Base-by-base conservation (phyloP, 2,329 filamentous ascomycete genomes). In the Alternaria gaisen region DNA sequence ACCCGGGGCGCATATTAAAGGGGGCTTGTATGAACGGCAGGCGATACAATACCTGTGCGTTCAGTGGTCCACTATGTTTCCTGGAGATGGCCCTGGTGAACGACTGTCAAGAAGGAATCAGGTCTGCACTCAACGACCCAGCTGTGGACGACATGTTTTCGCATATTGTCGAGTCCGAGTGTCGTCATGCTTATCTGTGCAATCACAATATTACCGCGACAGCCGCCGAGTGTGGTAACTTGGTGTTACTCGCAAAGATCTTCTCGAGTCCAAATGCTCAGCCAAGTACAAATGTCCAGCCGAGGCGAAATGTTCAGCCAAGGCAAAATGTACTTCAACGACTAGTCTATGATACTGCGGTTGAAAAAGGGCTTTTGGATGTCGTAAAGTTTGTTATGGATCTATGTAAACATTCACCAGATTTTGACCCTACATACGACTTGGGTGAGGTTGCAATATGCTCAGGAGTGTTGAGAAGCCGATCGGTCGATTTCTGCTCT, bases 391-490 rank as follows among this genome's bases (percentile, higher is more conserved):
- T 48, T 18, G 11, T 48, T 18, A 48, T 48, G 28, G 44, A 48
- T 18, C 28, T 4, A 4, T 28, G 28, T 48, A 22, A 14, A 28
- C 28, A 48, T 28, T 48, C 14, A n/a, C 4, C 44, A 16, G n/a
- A 48, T 18, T 18, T 40, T 7, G 9, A 3, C 7, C 16, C 16
- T n/a, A 38, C 5, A n/a, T 14, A 18, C 44, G 11, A 12, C n/a
- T 32, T 5, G 44, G 0, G 1, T 20, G 10, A 47, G 28, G 1
- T 11, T 47, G 8, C 6, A 48, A 9, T 58, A 18, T 3, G 28
- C 16, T 30, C 16, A 14, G 56, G 56, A 1, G 22, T 53, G 6
- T 32, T 53, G 22, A 53, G 28, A n/a, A 53, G 56, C 30, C 41
- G 30, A 22, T 28, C 18, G 16, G 56, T 24, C 16, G 48, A 58